Base-by-base conservation (phyloP, 305 asterid species). In the Fraxinus xanthoxyloides region DNA sequence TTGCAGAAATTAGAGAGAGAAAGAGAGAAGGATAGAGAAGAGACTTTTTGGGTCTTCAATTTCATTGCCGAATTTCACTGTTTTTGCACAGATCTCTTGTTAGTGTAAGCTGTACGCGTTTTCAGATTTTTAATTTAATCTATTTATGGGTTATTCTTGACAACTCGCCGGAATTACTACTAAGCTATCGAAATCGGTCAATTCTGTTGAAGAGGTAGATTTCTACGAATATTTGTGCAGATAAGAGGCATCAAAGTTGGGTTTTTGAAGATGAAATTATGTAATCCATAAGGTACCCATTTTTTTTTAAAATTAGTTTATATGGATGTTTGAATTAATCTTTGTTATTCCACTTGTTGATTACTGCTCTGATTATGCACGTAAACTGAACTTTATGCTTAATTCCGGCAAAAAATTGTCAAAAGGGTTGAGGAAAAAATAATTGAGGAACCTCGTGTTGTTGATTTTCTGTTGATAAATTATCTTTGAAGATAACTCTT, bases 31-130 rank as follows among this genome's bases (percentile, higher is more conserved):
- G 26, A 75, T 51, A 32, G 82, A 80, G 83, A 72, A 77, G 40
- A 36, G 75, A 70, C 43, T 70, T 76, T 51, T 84, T 81, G 84
- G 70, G 83, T 82, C 86, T 78, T 56, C 51, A 83, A 40, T 81
- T 85, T 79, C 77, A 34, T 77, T 72, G 81, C 56, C 76, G 21
- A 76, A 56, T 79, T 77, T 76, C 82, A 10, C 31, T 61, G 51
- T 75, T 76, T 51, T 46, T 79, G 82, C 76, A 81, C 63, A 80
- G 86, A 86, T 88, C 87, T 86, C 84, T 63, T 77, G 54, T 35
- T 15, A 12, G 72, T 80, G 61, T 77, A 76, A 67, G 56, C 4
- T 43, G 2, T 79, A 12, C 51, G 77, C 69, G 43, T 10, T 85
- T 85, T 67, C 84, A 7, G 77, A 78, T 72, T 76, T 21, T 75